Base-by-base conservation (phyloP, 1,139 yeast genomes). In the Saccharomyces uvarum region DNA sequence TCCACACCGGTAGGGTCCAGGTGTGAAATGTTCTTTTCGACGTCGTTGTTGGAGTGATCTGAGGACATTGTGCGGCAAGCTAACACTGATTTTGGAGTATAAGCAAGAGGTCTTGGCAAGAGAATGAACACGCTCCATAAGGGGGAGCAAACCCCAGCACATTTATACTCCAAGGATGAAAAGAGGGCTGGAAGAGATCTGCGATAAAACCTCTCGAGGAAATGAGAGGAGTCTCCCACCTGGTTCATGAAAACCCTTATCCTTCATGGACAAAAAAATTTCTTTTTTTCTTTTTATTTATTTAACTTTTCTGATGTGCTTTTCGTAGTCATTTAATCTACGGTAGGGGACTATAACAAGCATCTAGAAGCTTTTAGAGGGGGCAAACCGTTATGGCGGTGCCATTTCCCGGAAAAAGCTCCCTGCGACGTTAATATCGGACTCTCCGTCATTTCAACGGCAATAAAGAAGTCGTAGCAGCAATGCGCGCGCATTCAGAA, bases 1-100 rank as follows among this genome's bases (percentile, higher is more conserved):
- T 38, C 44, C 11, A 38, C 44, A 38, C 44, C 44, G 44, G 24
- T 38, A 3, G 44, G 24, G n/a, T 38, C 44, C 24, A 38, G 13
- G 24, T 38, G 44, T 9, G 38, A 32, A 32, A 32, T 32, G 38
- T 32, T 32, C 3, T 32, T 32, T 32, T 32, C 38, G 7, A 32
- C 7, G 16, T 32, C 38, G 38, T 32, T 32, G 1, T 86, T 86
- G 32, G 32, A 29, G 32, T 29, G 32, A 29, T 29, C 32, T 29
- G 32, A 29, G 32, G 32, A 29, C 32, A 9, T 29, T 29, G 32
- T 29, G 32, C 32, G 32, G 32, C 32, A 29, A 29, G 32, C 32
- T 29, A 29, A 29, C 32, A 9, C 31, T 28, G 31, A 28, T 29
- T 29, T 29, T 29, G 13, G 13, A 4, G 2, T 3, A 29, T 29